These are phyloP conservation scores for Leccinum subgranulosum DNA, from an alignment of 768 basidiomycete species.

Conservation along the genomic window DNA sequence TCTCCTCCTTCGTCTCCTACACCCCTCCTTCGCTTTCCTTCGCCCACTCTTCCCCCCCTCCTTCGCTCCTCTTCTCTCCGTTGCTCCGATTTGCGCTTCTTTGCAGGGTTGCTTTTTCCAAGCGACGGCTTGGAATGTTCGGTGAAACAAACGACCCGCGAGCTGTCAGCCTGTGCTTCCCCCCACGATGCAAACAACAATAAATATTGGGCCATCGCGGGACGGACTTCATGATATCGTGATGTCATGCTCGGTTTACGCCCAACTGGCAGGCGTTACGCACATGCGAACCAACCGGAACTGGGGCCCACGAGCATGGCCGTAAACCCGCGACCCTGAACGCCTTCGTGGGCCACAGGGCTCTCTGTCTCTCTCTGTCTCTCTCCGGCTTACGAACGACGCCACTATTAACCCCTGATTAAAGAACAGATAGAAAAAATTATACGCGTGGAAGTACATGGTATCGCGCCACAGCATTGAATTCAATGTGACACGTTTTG, in stretches of 20 bases:
- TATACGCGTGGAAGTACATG: not conserved
- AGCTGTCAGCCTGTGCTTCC: not conserved
- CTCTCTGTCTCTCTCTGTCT: not conserved
- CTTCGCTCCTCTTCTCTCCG: not conserved
- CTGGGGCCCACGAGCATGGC: not conserved
- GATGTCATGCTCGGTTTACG: not conserved
- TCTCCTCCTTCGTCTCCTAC: not conserved
- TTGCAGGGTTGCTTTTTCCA: not conserved
- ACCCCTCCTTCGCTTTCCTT: not conserved
- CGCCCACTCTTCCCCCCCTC: not conserved
- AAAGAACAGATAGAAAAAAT: not conserved
- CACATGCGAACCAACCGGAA: not conserved
- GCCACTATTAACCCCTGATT: not conserved
- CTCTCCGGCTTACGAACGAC: not conserved
- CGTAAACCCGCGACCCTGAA: slow-evolving; percentile 11
- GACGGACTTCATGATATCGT: not conserved
- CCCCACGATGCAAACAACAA: not conserved
- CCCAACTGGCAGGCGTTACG: not conserved
- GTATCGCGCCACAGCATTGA: not conserved
- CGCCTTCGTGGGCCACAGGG: not conserved
- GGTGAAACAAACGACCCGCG: not conserved
- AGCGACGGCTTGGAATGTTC: not conserved
- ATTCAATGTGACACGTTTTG: not conserved
- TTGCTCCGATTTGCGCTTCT: not conserved
- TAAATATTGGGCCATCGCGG: not conserved